Evolutionary conservation across 1,139 yeast genomes (phyloP), one percentile per base, ranked within the genome.

Genomic region (Maudiozyma humilis): DNA sequence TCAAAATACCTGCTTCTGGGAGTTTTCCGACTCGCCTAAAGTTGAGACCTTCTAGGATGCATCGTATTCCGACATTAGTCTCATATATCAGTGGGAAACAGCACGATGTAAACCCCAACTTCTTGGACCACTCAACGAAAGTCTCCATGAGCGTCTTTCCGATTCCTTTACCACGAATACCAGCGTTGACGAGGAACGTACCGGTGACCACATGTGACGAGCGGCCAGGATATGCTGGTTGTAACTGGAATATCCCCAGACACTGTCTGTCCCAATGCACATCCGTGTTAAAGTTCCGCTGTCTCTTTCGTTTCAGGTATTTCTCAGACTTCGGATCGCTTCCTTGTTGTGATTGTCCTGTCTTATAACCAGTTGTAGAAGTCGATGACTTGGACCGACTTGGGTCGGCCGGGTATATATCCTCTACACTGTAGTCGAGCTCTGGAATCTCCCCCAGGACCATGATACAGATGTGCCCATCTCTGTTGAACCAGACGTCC

Each of bases 121-220:
- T 70, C 4, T 93, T 94, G 1, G 96, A 88, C 97, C 97, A 91
- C 50, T 82, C 87, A 23, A 88, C 62, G 55, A 78, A 87, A 52
- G 94, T 82, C 54, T 86, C 94, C 10, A 87, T 81, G 50, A 91
- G 64, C 0, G 93, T 83, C 47, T 80, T 70, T 3, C 98, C 98
- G 36, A 91, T 84, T 3, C 97, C 96, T 59, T 82, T 83, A n/a
- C 93, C 91, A 53, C 98, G 68, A 51, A 85, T 85, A 49, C 95
- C 95, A 1, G 95, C 93, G 63, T 88, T 87, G 2, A 91, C 97
- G 43, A 91, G 67, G 53, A 91, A 85, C 29, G 82, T 83, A 2
- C 87, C 95, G 0, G 95, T 86, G 55, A 95, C 88, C n/a, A 91
- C 82, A 62, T 89, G 97, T 0, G 94, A 78, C 40, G 94, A 82